phyloP scores from a whole-genome alignment of 768 basidiomycete species.

The Pisolithus marmoratus region DNA sequence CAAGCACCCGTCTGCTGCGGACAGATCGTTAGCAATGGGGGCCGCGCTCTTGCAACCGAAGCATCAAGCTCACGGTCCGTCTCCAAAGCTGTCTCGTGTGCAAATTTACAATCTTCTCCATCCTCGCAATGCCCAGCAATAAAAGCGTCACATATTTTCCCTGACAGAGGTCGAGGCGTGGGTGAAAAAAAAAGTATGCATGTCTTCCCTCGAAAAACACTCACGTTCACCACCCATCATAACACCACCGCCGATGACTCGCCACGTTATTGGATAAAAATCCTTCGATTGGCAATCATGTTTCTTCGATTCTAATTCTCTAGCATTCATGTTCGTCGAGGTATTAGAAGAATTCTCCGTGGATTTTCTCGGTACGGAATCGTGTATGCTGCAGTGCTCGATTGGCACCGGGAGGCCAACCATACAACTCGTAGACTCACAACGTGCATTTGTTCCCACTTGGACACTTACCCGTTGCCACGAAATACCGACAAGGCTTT shows the following conservation, averaged over 20 bases:
- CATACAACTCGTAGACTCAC: conserved; percentile 30
- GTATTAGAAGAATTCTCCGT: neutral
- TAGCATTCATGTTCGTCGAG: neutral
- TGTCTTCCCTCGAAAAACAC: neutral
- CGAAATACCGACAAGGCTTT: conserved; percentile 56
- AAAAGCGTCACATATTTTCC: conserved; percentile 22
- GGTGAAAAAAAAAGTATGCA: neutral
- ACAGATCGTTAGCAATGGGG: neutral
- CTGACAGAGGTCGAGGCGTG: conserved; percentile 7
- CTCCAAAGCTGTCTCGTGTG: conserved; percentile 22
- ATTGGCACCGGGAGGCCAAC: neutral
- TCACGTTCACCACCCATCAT: conserved; percentile 43
- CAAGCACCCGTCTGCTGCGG: conserved; percentile 14
- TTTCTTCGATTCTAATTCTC: conserved; percentile 9
- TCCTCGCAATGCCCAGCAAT: conserved; percentile 18
- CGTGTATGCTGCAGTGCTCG: conserved; percentile 39
- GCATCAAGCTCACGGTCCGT: conserved; percentile 15
- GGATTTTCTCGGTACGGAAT: conserved; percentile 12
- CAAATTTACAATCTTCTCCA: conserved; percentile 24
- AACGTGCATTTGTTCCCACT: conserved; percentile 55
- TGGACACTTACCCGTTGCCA: conserved; percentile 40
- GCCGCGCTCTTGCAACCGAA: neutral
- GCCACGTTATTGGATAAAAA: conserved; percentile 66
- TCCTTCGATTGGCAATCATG: conserved; percentile 40
- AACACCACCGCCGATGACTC: conserved; percentile 77